These are phyloP conservation scores for Helichrysum umbraculigerum DNA, from an alignment of 129 eudicot genomes.

Conservation along the genomic window DNA sequence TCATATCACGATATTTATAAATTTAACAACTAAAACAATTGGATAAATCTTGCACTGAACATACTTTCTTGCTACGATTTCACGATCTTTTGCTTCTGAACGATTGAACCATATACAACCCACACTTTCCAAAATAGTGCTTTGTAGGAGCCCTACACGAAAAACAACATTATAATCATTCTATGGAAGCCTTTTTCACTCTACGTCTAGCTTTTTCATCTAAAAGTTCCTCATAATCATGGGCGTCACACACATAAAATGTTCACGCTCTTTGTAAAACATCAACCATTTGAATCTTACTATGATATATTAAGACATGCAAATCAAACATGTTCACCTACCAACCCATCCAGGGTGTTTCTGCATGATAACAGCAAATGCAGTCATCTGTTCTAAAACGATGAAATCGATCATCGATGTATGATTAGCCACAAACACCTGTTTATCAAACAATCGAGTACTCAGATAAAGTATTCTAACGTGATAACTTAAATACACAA, in stretches of 20 bases:
- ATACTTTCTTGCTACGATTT: slow-evolving; percentile 92
- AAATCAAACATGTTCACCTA: slow-evolving; percentile 34
- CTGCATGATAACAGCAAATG: slow-evolving; percentile 99
- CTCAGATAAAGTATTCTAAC: slow-evolving; percentile 7
- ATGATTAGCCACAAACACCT: slow-evolving; percentile 99
- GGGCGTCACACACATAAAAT: too few species aligned
- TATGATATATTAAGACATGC: background rate
- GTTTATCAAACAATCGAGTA: slow-evolving; percentile 21
- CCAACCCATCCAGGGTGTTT: slow-evolving; percentile 99
- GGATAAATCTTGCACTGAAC: slow-evolving; percentile 20
- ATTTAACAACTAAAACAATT: slow-evolving; percentile 11
- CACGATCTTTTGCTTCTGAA: slow-evolving; percentile 96
- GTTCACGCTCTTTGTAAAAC: too few species aligned
- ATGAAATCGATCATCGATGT: slow-evolving; percentile 98
- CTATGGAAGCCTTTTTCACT: background rate
- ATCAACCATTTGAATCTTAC: background rate
- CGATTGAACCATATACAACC: slow-evolving; percentile 99
- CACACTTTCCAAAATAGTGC: slow-evolving; percentile 94
- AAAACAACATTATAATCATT: background rate
- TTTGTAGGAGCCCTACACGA: slow-evolving; percentile 80
- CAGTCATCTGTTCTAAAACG: slow-evolving; percentile 94
- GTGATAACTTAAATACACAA: slow-evolving; percentile 10
- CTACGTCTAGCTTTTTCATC: background rate
- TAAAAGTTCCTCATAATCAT: background rate
- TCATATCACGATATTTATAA: slow-evolving; percentile 13